phyloP scores from a whole-genome alignment of 352 stramenopile genomes.

The Pythium plurisporium region DNA sequence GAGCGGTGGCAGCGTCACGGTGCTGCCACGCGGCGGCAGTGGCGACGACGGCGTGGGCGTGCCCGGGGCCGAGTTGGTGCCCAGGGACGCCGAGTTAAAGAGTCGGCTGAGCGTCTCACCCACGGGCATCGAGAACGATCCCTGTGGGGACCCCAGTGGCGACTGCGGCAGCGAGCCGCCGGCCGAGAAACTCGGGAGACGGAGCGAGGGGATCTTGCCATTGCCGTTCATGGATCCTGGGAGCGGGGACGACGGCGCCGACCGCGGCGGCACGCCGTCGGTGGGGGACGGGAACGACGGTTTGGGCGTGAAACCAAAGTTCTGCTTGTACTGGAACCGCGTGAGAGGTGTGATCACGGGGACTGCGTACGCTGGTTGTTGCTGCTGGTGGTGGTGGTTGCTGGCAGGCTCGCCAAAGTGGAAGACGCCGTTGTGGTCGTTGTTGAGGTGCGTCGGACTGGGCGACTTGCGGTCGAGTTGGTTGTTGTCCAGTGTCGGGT shows the following conservation, averaged over 20 bases:
- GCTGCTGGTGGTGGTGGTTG: slow-evolving; percentile 8
- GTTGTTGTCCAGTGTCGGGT: slow-evolving; percentile 16
- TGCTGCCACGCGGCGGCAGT: neutral
- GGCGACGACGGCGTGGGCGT: neutral
- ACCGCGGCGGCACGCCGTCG: slow-evolving; percentile 17
- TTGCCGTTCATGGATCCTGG: slow-evolving; percentile 2
- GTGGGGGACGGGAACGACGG: slow-evolving; percentile 29
- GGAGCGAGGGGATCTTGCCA: slow-evolving; percentile 35
- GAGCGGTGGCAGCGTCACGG: slow-evolving; percentile 27
- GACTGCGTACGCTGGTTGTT: neutral
- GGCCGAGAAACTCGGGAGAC: slow-evolving; percentile 34
- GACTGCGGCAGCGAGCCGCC: slow-evolving; percentile 8
- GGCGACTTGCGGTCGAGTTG: slow-evolving; percentile 5
- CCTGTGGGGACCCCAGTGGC: slow-evolving; percentile 27
- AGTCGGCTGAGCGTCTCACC: slow-evolving; percentile 25
- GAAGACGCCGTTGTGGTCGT: slow-evolving; percentile 7
- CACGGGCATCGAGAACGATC: slow-evolving; percentile 31
- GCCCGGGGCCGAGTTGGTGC: slow-evolving; percentile 6
- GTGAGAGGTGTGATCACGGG: slow-evolving; percentile 18
- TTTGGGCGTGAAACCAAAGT: slow-evolving; percentile 56
- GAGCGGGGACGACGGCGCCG: slow-evolving; percentile 14
- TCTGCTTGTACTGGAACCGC: slow-evolving; percentile 61
- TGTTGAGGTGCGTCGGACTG: slow-evolving; percentile 10
- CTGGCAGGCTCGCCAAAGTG: slow-evolving; percentile 13
- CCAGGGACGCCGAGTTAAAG: slow-evolving; percentile 14